phyloP scores from a whole-genome alignment of 2,329 filamentous ascomycete species.

The Cadophora sp. region DNA sequence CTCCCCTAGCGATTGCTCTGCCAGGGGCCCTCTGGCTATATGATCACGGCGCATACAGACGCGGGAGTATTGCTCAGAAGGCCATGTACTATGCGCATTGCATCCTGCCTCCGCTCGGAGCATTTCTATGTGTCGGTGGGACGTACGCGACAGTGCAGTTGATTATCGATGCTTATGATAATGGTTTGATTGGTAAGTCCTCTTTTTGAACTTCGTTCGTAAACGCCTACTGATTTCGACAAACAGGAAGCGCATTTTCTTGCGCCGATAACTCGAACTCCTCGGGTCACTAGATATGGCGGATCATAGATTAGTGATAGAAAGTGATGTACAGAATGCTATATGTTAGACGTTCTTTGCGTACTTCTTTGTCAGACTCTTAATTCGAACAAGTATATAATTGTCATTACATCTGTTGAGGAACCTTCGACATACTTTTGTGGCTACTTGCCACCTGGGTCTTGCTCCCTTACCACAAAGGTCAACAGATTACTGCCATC shows the following conservation, averaged over 20 bases:
- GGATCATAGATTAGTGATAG: background rate
- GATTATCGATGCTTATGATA: constrained; percentile 58
- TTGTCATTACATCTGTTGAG: too few relatives aligned
- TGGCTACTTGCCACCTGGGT: too few relatives aligned
- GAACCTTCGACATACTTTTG: too few relatives aligned
- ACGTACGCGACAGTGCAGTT: constrained; percentile 55
- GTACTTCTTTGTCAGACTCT: too few relatives aligned
- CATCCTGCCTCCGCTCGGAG: constrained; percentile 45
- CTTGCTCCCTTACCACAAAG: too few relatives aligned
- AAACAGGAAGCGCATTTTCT: constrained; percentile 49
- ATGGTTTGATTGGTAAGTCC: constrained; percentile 36
- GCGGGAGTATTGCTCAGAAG: constrained; percentile 42
- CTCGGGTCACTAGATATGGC: constrained; percentile 6
- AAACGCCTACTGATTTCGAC: constrained; percentile 2
- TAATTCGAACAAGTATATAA: too few relatives aligned
- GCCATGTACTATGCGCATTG: constrained; percentile 44
- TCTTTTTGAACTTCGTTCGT: background rate
- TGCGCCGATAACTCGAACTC: constrained; percentile 52
- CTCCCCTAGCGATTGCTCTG: constrained; percentile 55
- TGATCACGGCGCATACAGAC: constrained; percentile 52
- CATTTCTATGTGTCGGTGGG: constrained; percentile 50
- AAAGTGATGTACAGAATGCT: too few relatives aligned
- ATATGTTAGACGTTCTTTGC: too few relatives aligned
- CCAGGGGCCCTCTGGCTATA: constrained; percentile 59
- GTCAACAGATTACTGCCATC: too few relatives aligned